phyloP scores from a whole-genome alignment of 371 early-diverging fungal genomes.

The Conidiobolus incongruus region DNA sequence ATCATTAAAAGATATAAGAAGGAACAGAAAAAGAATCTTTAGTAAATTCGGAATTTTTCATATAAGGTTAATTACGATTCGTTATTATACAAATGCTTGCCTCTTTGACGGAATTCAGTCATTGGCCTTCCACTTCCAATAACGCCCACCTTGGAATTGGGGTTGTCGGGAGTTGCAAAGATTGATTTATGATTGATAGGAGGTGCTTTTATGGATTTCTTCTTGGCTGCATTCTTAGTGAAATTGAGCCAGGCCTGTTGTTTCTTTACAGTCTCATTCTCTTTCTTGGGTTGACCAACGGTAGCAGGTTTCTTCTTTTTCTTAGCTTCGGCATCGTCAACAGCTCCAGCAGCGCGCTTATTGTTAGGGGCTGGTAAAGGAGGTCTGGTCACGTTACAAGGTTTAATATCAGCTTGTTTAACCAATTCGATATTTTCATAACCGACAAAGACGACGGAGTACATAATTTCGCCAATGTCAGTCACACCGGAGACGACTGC shows the following conservation, averaged over 20 bases:
- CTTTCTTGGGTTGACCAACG: conserved; percentile 14
- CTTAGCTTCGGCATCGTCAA: conserved; percentile 11
- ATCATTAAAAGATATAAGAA: no score
- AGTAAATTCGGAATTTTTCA: no score
- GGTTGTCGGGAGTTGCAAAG: conserved; percentile 39
- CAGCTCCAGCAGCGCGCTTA: conserved; percentile 7
- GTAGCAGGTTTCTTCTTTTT: conserved; percentile 16
- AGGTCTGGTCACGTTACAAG: conserved; percentile 9
- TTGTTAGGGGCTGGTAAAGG: conserved; percentile 10
- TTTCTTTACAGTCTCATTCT: conserved; percentile 38
- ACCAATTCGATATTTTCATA: conserved; percentile 33
- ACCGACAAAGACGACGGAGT: conserved; percentile 47
- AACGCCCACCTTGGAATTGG: conserved; percentile 43
- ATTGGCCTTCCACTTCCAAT: conserved; percentile 44
- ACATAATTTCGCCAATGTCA: conserved; percentile 22
- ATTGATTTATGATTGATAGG: conserved; percentile 40
- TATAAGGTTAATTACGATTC: no score
- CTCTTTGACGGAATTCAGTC: conserved; percentile 36
- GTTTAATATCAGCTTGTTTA: conserved; percentile 27
- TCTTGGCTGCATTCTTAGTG: conserved; percentile 36
- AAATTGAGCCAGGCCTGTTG: conserved; percentile 63
- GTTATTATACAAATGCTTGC: no score
- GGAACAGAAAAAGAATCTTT: no score
- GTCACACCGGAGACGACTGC: conserved; percentile 40
- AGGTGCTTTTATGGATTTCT: conserved; percentile 7